These are phyloP conservation scores for Aspergillus fructus DNA, from an alignment of 2,329 filamentous ascomycete genomes.

Conservation along the genomic window DNA sequence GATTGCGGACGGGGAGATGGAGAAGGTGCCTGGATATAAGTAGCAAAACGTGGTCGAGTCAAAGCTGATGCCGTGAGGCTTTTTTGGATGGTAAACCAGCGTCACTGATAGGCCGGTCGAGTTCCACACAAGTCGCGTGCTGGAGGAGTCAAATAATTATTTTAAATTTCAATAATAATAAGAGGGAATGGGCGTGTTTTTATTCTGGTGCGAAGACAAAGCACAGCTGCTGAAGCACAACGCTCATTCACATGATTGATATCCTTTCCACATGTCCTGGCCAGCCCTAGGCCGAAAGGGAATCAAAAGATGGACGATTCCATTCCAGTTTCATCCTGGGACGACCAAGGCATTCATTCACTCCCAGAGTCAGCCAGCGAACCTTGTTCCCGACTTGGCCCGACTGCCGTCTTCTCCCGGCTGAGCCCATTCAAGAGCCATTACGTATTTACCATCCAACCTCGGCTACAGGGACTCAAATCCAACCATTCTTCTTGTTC, in stretches of 20 bases:
- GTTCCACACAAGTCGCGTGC: constrained; percentile 11
- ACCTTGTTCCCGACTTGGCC: background rate
- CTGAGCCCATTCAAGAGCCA: background rate
- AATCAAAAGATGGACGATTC: background rate
- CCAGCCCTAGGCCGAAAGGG: background rate
- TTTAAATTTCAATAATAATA: background rate
- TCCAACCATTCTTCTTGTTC: no score
- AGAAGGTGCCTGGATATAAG: constrained; percentile 4
- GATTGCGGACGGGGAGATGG: no score
- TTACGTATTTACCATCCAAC: background rate
- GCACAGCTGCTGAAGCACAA: background rate
- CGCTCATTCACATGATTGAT: background rate
- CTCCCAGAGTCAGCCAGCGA: background rate
- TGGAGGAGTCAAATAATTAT: background rate
- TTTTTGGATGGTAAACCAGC: constrained; percentile 4
- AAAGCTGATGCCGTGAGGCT: constrained; percentile 8
- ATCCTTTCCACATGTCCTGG: background rate
- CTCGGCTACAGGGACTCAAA: background rate
- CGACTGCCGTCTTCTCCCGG: constrained; percentile 10
- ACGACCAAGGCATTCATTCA: no score
- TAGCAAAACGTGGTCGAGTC: constrained; percentile 9
- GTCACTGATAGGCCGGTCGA: constrained; percentile 1
- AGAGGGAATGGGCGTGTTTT: no score
- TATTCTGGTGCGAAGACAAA: no score
- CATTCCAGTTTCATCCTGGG: background rate